A percentile compares a stretch with the other conserved stretches of the same genome.
Evolutionary conservation across 331 rosid genomes (phyloP).

Genomic region (Pyrus hybrid): DNA sequence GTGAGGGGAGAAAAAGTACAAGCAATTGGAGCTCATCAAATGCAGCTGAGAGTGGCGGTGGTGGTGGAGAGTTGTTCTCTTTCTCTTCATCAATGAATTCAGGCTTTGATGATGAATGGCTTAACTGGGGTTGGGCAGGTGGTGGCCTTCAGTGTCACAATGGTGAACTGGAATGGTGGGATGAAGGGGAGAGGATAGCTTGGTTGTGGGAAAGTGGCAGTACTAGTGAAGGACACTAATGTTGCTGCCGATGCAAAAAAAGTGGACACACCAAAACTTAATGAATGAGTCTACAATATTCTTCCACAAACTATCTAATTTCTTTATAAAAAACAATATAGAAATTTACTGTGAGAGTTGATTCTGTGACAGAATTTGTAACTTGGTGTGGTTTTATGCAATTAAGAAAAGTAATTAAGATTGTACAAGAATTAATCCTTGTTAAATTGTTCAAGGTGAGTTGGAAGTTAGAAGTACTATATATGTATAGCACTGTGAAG

Average conservation of each 20-base stretch:
- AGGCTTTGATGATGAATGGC: slow-evolving; percentile 38
- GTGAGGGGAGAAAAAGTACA: slow-evolving; percentile 15
- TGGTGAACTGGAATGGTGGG: slow-evolving; percentile 19
- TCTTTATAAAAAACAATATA: neutral
- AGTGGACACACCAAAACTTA: neutral
- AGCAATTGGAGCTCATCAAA: slow-evolving; percentile 23
- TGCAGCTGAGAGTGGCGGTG: slow-evolving; percentile 12
- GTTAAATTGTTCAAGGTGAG: neutral
- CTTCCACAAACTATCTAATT: neutral
- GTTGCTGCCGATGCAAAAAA: neutral
- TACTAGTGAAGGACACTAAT: neutral
- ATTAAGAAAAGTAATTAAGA: neutral
- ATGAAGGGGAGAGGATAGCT: slow-evolving; percentile 20
- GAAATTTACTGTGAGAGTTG: neutral
- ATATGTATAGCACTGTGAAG: neutral
- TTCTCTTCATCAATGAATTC: slow-evolving; percentile 29
- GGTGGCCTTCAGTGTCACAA: slow-evolving; percentile 17
- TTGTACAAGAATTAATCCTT: neutral
- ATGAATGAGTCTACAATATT: neutral
- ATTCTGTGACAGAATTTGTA: neutral
- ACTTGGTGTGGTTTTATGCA: neutral
- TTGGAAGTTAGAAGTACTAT: neutral
- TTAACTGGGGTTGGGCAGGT: slow-evolving; percentile 26
- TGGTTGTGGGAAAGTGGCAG: slow-evolving; percentile 31
- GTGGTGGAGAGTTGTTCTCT: slow-evolving; percentile 6